Percentiles rank a stretch among this genome's conserved stretches.
Evolutionary conservation across 2,329 filamentous ascomycete genomes (phyloP).

Genomic region (Lomentospora prolificans): DNA sequence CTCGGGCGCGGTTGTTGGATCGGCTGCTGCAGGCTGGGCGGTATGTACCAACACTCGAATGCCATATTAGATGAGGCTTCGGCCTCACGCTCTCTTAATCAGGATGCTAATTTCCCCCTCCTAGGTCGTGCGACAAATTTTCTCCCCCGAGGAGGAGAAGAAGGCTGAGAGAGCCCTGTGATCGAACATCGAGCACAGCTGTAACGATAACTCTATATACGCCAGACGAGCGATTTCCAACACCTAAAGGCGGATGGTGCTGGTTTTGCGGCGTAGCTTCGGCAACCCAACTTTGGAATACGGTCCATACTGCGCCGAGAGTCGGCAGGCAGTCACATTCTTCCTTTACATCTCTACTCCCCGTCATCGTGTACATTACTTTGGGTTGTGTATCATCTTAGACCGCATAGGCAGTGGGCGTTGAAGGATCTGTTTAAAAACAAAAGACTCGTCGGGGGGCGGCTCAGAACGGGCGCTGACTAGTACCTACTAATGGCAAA

Average conservation of each 20-base stretch:
- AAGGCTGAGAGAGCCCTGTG: slow-evolving; percentile 5
- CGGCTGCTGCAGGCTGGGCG: slow-evolving; percentile 79
- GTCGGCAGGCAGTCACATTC: neutral
- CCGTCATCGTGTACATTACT: slow-evolving; percentile 8
- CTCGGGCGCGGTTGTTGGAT: slow-evolving; percentile 80
- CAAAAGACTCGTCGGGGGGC: neutral
- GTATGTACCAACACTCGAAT: slow-evolving; percentile 46
- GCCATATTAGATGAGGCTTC: no score
- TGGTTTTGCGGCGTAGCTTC: neutral
- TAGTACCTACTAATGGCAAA: neutral
- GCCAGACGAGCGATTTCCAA: neutral
- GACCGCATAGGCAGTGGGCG: slow-evolving; percentile 10
- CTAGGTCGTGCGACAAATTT: slow-evolving; percentile 12
- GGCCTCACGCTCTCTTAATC: no score
- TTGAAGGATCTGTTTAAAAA: slow-evolving; percentile 4
- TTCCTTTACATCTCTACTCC: slow-evolving; percentile 5
- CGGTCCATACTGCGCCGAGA: neutral
- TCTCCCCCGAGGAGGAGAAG: slow-evolving; percentile 11
- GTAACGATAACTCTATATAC: neutral
- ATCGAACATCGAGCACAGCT: neutral
- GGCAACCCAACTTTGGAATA: neutral
- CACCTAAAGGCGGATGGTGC: neutral
- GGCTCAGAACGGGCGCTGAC: neutral
- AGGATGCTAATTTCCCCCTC: neutral
- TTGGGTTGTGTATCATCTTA: slow-evolving; percentile 9